Percentiles rank a stretch among this genome's conserved stretches.
Evolutionary conservation across 2,329 filamentous ascomycete species (phyloP).

Genomic region (Scleromitrula shiraiana): DNA sequence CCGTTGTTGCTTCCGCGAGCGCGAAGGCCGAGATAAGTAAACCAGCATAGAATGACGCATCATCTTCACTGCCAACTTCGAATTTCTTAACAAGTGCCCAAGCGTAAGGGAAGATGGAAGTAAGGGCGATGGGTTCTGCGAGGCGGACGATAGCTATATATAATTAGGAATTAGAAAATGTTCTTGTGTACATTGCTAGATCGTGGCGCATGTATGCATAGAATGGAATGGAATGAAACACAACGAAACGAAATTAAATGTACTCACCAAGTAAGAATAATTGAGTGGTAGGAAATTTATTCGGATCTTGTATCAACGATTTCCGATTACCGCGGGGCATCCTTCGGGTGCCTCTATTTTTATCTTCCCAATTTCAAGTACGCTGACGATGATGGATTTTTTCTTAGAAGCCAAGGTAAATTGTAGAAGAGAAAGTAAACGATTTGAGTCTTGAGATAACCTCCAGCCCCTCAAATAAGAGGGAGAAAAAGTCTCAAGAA

Average conservation of each 20-base stretch:
- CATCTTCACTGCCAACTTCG: slow-evolving; percentile 58
- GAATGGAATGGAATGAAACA: slow-evolving; percentile 4
- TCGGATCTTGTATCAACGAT: slow-evolving; percentile 45
- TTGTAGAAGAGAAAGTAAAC: no score
- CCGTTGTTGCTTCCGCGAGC: slow-evolving; percentile 72
- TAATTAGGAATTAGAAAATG: slow-evolving; percentile 13
- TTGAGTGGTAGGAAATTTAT: slow-evolving; percentile 74
- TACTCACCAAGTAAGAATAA: slow-evolving; percentile 74
- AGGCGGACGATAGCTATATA: slow-evolving; percentile 76
- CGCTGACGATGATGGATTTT: no score
- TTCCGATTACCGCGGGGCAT: slow-evolving; percentile 25
- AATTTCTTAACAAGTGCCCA: slow-evolving; percentile 77
- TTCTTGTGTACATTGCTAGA: background rate
- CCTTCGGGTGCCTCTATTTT: slow-evolving; percentile 19
- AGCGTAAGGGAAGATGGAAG: slow-evolving; percentile 87
- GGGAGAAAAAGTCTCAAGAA: no score
- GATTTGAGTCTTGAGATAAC: no score
- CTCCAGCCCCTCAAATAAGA: no score
- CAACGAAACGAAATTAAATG: background rate
- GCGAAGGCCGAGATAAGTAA: slow-evolving; percentile 82
- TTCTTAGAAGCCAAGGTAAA: no score
- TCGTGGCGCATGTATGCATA: slow-evolving; percentile 1
- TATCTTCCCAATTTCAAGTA: background rate
- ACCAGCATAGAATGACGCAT: slow-evolving; percentile 84
- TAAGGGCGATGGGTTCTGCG: slow-evolving; percentile 86